Evolutionary conservation across 208 protist genomes (phyloP), one percentile per base, ranked within the genome.

Genomic region (Leishmania turanica): DNA sequence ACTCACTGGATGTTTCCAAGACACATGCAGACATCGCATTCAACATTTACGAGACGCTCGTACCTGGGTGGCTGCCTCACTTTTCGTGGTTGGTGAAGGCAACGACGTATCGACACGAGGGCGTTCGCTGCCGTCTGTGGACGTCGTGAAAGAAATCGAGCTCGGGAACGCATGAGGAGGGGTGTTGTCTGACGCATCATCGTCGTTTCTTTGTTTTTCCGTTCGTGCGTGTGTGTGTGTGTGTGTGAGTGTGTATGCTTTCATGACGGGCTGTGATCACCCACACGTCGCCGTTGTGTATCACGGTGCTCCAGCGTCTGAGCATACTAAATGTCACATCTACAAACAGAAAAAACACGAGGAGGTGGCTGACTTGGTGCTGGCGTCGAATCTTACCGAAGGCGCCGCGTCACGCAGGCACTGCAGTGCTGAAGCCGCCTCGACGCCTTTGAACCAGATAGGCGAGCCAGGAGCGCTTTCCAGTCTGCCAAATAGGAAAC

Each of bases 51-150:
- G 81, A 91, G 42, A 42, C 62, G 31, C 71, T 91, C 5, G 2
- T 81, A 17, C 89, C 89, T 0, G 89, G 87, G 2, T 88, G 80
- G 82, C 69, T 92, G 60, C 89, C 89, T 21, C 81, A 85, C 45
- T 70, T 72, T 42, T 84, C 82, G 31, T 91, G 88, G 88, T 68
- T 90, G 47, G 64, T 84, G 58, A 78, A 74, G 53, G 81, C 77
- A 31, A 80, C 53, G 27, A 82, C 78, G n/a, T 76, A 73, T 54
- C 54, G 19, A 3, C 68, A 53, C 42, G 24, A 75, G 24, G 66
- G 45, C 40, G 62, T 42, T 31, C 75, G 64, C 37, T 82, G 74
- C 37, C 87, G 84, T 7, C 56, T 90, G 11, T 90, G 84, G 84
- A 83, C 54, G 37, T 90, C 87, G 56, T 77, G 72, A 76, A 7